A percentile compares a stretch with the other conserved stretches of the same genome.
phyloP scores from a whole-genome alignment of 495 filamentous ascomycete genomes.

The Xylaria nigripes region DNA sequence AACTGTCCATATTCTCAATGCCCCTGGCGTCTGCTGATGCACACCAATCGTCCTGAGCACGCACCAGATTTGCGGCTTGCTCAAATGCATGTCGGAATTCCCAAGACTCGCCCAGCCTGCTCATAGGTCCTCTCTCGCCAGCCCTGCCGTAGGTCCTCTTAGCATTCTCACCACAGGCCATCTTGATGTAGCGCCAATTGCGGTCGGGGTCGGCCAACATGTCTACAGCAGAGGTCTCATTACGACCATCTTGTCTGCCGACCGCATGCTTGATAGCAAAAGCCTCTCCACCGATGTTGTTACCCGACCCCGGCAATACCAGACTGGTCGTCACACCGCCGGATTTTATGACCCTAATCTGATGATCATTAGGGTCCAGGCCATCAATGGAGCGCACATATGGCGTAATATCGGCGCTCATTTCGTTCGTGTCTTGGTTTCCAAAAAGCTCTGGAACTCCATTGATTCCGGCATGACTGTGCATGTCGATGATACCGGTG shows the following conservation, averaged over 20 bases:
- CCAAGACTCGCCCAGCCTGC: slow-evolving; percentile 53
- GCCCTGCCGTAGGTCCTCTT: slow-evolving; percentile 42
- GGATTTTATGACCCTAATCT: slow-evolving; percentile 53
- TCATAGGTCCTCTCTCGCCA: slow-evolving; percentile 36
- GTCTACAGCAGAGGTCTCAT: slow-evolving; percentile 43
- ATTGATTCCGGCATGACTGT: slow-evolving; percentile 48
- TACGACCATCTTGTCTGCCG: slow-evolving; percentile 38
- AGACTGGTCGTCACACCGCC: slow-evolving; percentile 61
- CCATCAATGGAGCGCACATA: slow-evolving; percentile 53
- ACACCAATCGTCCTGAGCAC: slow-evolving; percentile 55
- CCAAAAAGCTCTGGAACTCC: slow-evolving; percentile 34
- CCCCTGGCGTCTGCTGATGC: slow-evolving; percentile 36
- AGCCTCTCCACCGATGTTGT: slow-evolving; percentile 62
- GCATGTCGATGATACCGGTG: slow-evolving; percentile 59
- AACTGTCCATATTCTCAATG: slow-evolving; percentile 30
- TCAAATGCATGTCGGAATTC: slow-evolving; percentile 55
- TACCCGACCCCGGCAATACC: slow-evolving; percentile 55
- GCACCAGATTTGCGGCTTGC: slow-evolving; percentile 42
- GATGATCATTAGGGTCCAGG: slow-evolving; percentile 40
- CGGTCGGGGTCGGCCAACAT: slow-evolving; percentile 42
- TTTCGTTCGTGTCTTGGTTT: slow-evolving; percentile 45
- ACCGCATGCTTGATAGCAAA: slow-evolving; percentile 54
- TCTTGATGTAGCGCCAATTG: slow-evolving; percentile 57
- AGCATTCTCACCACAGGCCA: slow-evolving; percentile 63
- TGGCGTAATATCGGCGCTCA: slow-evolving; percentile 45